Base-by-base conservation (phyloP, 2,329 filamentous ascomycete genomes). In the Penicillium griseofulvum region DNA sequence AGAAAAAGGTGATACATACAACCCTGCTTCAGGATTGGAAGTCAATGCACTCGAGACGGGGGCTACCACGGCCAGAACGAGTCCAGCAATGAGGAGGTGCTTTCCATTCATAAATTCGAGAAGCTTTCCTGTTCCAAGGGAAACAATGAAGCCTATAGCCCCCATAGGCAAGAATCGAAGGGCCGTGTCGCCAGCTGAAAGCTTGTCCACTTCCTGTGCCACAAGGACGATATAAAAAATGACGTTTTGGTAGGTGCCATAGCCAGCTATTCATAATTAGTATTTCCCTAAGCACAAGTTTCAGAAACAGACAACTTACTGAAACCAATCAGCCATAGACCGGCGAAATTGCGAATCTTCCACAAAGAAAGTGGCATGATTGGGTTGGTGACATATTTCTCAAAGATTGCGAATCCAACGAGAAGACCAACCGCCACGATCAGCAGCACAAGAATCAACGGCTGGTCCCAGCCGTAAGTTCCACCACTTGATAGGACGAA, bases 331-430 rank as follows among this genome's bases (percentile, higher is more conserved):
- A 79, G 66, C 76, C 76, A 79, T 0, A 79, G 63, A 4, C 73
- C 74, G 6, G 75, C 76, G 52, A 79, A 79, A 56, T 79, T 79
- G 26, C 70, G 70, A 17, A 78, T 69, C 45, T 75, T 78, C 76
- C 76, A 79, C 8, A 79, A 57, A 0, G 73, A 75, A 1, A 79
- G 61, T 0, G 76, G 76, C 76, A 79, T 79, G 51, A 79, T 74
- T 1, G 76, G 76, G 47, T 78, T 77, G 14, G 66, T 56, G 19
- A 77, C 72, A 49, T 76, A 77, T 58, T 76, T 78, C 61, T 79
- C 75, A 9, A 76, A 66, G 31, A 70, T 66, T 1, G 68, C 68
- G 42, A 78, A 79, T 6, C 68, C 62, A 5, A 67, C 68, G 3
- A 78, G 69, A 49, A 78, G 59, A 1, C 61, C 69, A 19, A 78